Evolutionary conservation across 805 yeast species (phyloP), one percentile per base, ranked within the genome.

Genomic region (Kluyveromyces starmeri): DNA sequence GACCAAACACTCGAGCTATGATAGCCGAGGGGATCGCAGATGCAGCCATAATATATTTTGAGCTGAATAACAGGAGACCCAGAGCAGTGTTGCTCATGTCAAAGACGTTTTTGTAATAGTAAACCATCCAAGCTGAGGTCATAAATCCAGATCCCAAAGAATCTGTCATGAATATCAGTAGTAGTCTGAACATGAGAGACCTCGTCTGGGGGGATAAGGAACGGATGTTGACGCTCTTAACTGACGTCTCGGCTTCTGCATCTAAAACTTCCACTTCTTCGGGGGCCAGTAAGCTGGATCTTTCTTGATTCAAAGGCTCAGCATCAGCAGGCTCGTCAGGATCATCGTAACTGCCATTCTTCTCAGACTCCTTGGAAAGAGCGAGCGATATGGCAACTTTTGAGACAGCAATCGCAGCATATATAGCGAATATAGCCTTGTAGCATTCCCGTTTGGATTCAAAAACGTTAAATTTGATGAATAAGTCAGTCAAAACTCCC

Each of bases 131-230:
- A 1, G 95, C 80, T 28, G 77, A 66, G 2, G 94, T 78, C 85
- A 85, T 81, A 56, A 86, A 81, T 1, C 96, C 95, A 43, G 75
- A 76, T 0, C 94, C 96, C 32, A 86, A 67, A 2, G 95, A 84
- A 55, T 86, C 96, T 20, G 83, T 50, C 76, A 83, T 83, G 51
- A 86, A 88, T 12, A 79, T 67, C 5, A 69, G 53, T 16, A 78
- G 56, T 4, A 80, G 59, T 34, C 68, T 68, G 15, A 68, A 53
- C 30, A 78, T 50, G 7, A 70, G 59, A 6, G 60, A 45, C 7
- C 53, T 57, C 0, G 81, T 65, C 12, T 62, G 58, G 7, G 61
- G 51, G 0, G 79, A 66, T 7, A 61, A 30, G 6, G 23, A 28
- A 6, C 23, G 29, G 28, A 31, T 27, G 28, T 35, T 32, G 34